These are phyloP conservation scores for Colletotrichum tabaci DNA, from an alignment of 2,329 filamentous ascomycete genomes.

Conservation along the genomic window DNA sequence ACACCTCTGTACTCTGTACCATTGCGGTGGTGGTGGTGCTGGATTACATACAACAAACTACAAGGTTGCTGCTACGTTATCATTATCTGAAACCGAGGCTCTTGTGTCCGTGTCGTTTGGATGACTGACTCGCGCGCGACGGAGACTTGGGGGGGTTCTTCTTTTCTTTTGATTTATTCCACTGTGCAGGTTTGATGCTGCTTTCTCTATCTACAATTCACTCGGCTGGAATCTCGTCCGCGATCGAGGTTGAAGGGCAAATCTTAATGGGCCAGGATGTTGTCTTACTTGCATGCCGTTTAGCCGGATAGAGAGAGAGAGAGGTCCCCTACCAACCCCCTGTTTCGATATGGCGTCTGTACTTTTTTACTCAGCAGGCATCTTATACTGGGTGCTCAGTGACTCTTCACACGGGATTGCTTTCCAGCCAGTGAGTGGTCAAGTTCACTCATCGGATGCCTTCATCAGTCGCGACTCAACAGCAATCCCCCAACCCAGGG, in stretches of 20 bases:
- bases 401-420: no score
- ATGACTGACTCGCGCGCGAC: background rate
- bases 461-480: no score
- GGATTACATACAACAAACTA: background rate
- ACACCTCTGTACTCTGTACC: no score
- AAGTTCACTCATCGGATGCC: no score
- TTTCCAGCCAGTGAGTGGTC: no score
- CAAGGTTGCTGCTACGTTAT: background rate
- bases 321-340: background rate
- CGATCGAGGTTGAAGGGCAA: background rate
- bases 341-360: background rate
- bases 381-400: no score
- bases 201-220: background rate
- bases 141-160: no score
- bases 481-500: no score
- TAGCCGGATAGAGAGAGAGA: background rate
- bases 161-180: no score
- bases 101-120: background rate
- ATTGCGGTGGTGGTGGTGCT: no score
- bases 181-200: background rate
- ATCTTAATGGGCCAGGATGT: background rate
- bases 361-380: background rate
- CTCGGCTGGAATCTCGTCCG: background rate
- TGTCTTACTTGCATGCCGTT: constrained; percentile 1
- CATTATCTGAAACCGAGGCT: background rate